A percentile compares a stretch with the other conserved stretches of the same genome.
Conservation (phyloP, 176 grass and related monocot species). For the Juncus inflexus region DNA sequence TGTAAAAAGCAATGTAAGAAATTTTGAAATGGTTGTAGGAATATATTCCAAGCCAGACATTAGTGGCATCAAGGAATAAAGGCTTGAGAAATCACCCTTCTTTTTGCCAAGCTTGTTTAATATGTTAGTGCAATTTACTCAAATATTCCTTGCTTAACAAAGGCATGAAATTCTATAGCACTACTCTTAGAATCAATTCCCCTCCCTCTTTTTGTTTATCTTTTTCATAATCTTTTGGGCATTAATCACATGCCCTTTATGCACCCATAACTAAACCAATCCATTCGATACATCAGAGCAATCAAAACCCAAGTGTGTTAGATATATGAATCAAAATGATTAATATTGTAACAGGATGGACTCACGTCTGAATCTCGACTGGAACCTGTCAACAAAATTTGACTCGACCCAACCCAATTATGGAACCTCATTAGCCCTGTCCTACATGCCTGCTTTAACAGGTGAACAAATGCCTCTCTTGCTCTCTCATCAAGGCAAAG, state of each 20-base stretch:
- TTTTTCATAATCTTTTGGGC: slow-evolving; percentile 32
- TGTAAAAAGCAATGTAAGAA: too few species aligned
- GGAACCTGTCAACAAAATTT: not conserved
- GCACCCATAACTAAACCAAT: too few species aligned
- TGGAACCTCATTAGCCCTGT: not conserved
- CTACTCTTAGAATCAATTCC: slow-evolving; percentile 63
- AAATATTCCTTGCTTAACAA: slow-evolving; percentile 29
- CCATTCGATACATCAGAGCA: too few species aligned
- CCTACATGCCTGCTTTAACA: not conserved
- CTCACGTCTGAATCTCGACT: not conserved
- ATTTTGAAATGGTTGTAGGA: slow-evolving; percentile 17
- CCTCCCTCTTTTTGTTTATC: slow-evolving; percentile 30
- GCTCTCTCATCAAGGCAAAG: slow-evolving; percentile 27
- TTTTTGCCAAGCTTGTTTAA: slow-evolving; percentile 31
- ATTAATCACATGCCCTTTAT: too few species aligned
- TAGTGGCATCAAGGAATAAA: slow-evolving; percentile 33
- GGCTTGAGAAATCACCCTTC: slow-evolving; percentile 15
- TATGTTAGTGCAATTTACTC: slow-evolving; percentile 21
- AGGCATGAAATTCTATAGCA: slow-evolving; percentile 38
- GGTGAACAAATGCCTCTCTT: slow-evolving; percentile 16
- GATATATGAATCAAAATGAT: too few species aligned
- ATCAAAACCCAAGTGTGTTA: too few species aligned
- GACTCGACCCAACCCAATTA: not conserved
- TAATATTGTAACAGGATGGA: slow-evolving; percentile 6
- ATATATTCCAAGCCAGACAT: slow-evolving; percentile 36